Conservation (phyloP, 495 filamentous ascomycete species). For the Pyrenopolyporus hunteri region DNA sequence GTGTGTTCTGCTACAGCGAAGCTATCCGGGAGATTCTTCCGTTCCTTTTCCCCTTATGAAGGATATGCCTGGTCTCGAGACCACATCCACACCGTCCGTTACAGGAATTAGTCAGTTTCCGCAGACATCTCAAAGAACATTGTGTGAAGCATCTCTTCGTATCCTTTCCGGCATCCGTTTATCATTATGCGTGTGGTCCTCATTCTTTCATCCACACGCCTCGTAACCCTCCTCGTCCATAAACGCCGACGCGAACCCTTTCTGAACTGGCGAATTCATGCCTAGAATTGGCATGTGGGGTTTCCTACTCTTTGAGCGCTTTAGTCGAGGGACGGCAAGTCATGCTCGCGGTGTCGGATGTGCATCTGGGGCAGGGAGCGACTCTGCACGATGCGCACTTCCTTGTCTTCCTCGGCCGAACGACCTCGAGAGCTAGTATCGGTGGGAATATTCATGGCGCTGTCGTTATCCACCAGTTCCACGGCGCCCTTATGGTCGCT, state of each 20-base stretch:
- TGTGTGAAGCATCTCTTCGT: conserved; percentile 2
- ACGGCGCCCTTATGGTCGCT: conserved; percentile 37
- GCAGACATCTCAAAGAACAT: conserved; percentile 24
- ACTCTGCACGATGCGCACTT: conserved; percentile 11
- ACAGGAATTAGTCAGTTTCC: conserved; percentile 9
- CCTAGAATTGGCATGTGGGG: neutral
- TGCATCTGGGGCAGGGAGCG: neutral
- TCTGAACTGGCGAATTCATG: neutral
- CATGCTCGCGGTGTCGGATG: conserved; percentile 12
- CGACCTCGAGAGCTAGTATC: conserved; percentile 38
- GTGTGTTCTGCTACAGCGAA: neutral
- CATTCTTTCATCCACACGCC: neutral
- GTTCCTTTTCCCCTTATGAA: neutral
- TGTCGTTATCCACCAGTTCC: conserved; percentile 42
- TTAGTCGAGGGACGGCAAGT: conserved; percentile 40
- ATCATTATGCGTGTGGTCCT: neutral
- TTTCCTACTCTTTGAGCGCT: neutral
- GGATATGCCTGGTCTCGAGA: too few relatives aligned
- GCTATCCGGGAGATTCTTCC: conserved; percentile 14
- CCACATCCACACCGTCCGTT: too few relatives aligned
- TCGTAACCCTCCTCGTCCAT: neutral
- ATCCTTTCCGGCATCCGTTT: neutral
- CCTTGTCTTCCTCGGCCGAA: conserved; percentile 39
- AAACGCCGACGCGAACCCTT: neutral
- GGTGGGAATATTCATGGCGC: conserved; percentile 38